Base-by-base conservation (phyloP, 1,284 basidiomycete genomes). In the Apiotrichum akiyoshidainum region DNA sequence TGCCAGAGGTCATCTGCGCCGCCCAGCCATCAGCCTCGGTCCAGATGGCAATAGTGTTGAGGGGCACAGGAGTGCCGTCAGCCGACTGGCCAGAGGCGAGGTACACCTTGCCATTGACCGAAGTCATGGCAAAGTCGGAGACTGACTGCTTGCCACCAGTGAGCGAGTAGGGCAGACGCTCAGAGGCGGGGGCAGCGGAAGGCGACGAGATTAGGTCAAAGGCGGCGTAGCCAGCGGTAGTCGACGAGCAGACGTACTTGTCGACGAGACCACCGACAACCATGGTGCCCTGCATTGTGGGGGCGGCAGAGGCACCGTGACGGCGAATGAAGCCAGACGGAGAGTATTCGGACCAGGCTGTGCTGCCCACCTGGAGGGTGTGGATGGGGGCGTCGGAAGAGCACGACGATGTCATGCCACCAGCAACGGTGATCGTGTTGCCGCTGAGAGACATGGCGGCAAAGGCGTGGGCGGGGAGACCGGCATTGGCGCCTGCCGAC, bases 391-490 rank as follows among this genome's bases (percentile, higher is more conserved):
- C 65, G 58, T 78, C 76, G 1, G 61, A 58, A 2, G 60, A 41
- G 55, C 76, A 78, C 21, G 67, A 66, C 2, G 72, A 63, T 8
- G 76, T 77, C 68, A 78, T 66, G 22, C 77, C 77, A 11, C 76
- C 77, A 21, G 72, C 50, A 11, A 73, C 68, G 37, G 75, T 65
- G 17, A 78, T 57, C 21, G 65, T 65, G 26, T 71, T 66, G 17
- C 65, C 40, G 9, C 67, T 68, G 17, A 66, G 49, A 1, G 69
- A 63, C 42, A 72, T 63, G 9, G 72, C 64, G 17, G 72, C 76
- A 54, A 75, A 78, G 12, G 77, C 75, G 48, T 77, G 76, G 2
- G 77, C 70, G 1, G 75, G 73, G 13, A 78, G 71, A 26, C 65
- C 65, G 16, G 57, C 33, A 44, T 65, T 72, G 12, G 72, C 66